Conservation (phyloP, 148 eudicot genomes). For the Polygonum maritimum region DNA sequence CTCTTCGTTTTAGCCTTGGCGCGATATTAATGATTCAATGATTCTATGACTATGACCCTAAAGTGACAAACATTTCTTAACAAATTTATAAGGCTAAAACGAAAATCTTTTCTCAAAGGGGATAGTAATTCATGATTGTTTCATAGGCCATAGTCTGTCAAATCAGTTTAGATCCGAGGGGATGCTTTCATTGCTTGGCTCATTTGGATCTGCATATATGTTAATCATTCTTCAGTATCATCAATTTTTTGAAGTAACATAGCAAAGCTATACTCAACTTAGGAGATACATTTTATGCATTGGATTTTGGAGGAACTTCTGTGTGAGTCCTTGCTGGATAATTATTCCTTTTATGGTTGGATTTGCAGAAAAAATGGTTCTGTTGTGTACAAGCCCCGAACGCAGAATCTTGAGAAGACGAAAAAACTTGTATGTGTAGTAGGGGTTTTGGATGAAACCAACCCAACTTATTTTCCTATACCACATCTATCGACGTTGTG, state of each 20-base stretch:
- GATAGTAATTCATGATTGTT: background rate
- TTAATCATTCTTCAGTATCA: background rate
- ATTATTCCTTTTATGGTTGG: background rate
- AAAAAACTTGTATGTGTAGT: conserved; percentile 8
- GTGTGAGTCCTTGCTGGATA: background rate
- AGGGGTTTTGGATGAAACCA: conserved; percentile 20
- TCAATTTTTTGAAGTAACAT: background rate
- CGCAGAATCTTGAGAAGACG: conserved; percentile 43
- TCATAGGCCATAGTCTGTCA: background rate
- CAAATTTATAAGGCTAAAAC: too few relatives aligned
- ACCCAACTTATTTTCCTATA: conserved; percentile 23
- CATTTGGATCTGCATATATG: background rate
- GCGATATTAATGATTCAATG: too few relatives aligned
- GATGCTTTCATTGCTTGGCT: background rate
- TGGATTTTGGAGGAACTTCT: background rate
- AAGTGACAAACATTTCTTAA: too few relatives aligned
- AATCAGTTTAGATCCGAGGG: background rate
- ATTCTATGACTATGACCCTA: too few relatives aligned
- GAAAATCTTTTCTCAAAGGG: too few relatives aligned
- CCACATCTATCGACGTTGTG: conserved; percentile 27
- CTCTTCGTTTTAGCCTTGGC: too few relatives aligned
- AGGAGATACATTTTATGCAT: background rate
- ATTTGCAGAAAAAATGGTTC: conserved; percentile 72
- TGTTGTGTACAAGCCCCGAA: conserved; percentile 64
- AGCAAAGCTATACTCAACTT: background rate